phyloP scores from a whole-genome alignment of 371 early-diverging fungal genomes.

The Agmasoma carcini region DNA sequence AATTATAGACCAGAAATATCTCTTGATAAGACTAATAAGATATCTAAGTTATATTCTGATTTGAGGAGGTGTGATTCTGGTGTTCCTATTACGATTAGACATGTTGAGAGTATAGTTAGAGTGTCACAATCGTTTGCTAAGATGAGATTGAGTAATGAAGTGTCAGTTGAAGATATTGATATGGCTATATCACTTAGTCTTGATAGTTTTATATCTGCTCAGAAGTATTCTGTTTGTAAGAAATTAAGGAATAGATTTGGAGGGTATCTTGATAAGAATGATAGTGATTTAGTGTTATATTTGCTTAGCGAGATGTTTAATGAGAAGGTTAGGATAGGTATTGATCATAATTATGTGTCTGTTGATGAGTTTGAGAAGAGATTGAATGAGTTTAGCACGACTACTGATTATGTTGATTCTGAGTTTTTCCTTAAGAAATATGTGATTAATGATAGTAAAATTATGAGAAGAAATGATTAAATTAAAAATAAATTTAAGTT shows the following conservation, averaged over 20 bases:
- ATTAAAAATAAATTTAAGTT: too few species aligned
- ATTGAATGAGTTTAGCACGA: slow-evolving; percentile 6
- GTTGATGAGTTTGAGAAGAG: slow-evolving; percentile 21
- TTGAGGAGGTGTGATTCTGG: slow-evolving; percentile 67
- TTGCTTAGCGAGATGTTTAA: slow-evolving; percentile 41
- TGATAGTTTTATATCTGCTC: slow-evolving; percentile 79
- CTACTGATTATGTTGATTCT: not conserved
- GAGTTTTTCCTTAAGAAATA: too few species aligned
- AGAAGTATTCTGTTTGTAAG: slow-evolving; percentile 79
- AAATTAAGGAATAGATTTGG: slow-evolving; percentile 49
- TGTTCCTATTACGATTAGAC: slow-evolving; percentile 93
- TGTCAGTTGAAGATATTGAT: slow-evolving; percentile 78
- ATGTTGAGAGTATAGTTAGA: slow-evolving; percentile 88
- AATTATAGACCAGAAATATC: slow-evolving; percentile 67
- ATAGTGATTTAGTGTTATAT: slow-evolving; percentile 32
- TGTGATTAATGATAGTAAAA: too few species aligned
- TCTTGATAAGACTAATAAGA: slow-evolving; percentile 69
- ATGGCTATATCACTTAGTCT: slow-evolving; percentile 78
- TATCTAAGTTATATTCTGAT: slow-evolving; percentile 70
- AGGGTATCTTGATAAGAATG: slow-evolving; percentile 44
- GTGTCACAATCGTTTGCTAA: slow-evolving; percentile 88
- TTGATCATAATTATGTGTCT: slow-evolving; percentile 3
- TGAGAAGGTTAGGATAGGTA: slow-evolving; percentile 30
- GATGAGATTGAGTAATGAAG: slow-evolving; percentile 83
- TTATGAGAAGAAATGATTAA: too few species aligned